Evolutionary conservation across 441 rosid genomes (phyloP), one percentile per base, ranked within the genome.

Genomic region (Adansonia gregorii): DNA sequence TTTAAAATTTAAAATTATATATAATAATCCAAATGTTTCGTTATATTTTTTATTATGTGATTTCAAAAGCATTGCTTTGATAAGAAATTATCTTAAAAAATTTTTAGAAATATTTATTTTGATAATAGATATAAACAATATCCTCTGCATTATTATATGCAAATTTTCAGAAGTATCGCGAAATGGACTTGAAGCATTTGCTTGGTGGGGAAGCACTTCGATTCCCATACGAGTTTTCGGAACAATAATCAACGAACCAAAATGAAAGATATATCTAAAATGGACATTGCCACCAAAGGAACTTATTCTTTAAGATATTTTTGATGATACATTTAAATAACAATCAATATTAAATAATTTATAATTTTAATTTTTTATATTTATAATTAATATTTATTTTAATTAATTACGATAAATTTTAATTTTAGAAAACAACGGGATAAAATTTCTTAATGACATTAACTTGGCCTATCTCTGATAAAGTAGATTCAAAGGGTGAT

Each of bases 401-500:
- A 24, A 24, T 24, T 24, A 24, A 24, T 24, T 24, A 24, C 1
- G 1, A 24, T 24, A 24, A 24, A 24, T 0, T 24, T 24, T 24
- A 1, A 24, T 24, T 24, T 24, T 24, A 24, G 0, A 56, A 1
- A 9, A 17, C 15, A 10, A 43, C n/a, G 22, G 9, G 52, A 48
- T 46, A 19, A 9, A 19, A 45, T 46, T 45, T 46, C 55, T 12
- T 11, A 4, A 45, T 15, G 43, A 63, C 27, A 31, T 63, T 3
- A 49, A 49, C 0, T 63, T 27, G 19, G 19, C 45, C 9, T 0
- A 3, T 20, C 14, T 67, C 14, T 67, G 9, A 45, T 8, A 67
- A 67, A 45, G 55, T 45, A 45, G 72, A 45, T 67, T 67, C 72
- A 67, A 19, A 67, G 72, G 51, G n/a, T 19, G 72, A 67, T 67